Evolutionary conservation across 140 eudicot species (phyloP), one percentile per base, ranked within the genome.

Genomic region (Flaveria floridana): DNA sequence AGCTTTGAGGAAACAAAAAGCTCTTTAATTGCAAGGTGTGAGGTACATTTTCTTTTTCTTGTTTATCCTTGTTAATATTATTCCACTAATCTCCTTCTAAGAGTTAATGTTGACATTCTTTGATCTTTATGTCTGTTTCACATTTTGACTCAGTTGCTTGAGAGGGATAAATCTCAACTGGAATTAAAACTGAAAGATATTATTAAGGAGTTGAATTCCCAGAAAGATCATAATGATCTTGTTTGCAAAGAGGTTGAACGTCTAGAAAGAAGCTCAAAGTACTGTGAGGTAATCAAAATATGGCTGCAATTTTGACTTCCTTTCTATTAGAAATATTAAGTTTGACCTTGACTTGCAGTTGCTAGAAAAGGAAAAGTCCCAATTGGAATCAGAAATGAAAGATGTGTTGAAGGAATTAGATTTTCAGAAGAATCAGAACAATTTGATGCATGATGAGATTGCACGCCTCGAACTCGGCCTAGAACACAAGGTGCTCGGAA

Each of bases 161-260:
- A 86, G 87, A 77, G 82, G 84, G 97, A 93, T 78, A 93, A 88
- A 83, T 67, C 85, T 84, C 84, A 81, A 21, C 25, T 90, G 76
- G 85, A 85, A 62, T 52, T 69, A 8, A 83, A 88, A 30, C 57
- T 90, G 80, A 77, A 90, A 84, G 86, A 74, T 77, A 61, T 87
- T 63, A 55, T 81, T 11, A 73, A 82, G 48, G 90, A 88, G 52
- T 68, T 90, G 72, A 78, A 81, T 78, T 70, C 20, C 44, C 88
- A 82, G 75, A 90, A 88, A 84, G 85, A 90, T 44, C 80, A 66
- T 15, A 88, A 85, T 68, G 75, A 73, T 62, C 37, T 68, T 16
- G 68, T 87, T 85, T 81, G 77, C 47, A 78, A 87, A 58, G 97
- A 90, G 76, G 82, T 86, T 67, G 85, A 82, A 68, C 85, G 74